Conservation (phyloP, 1,284 basidiomycete genomes). For the Tilletia setariae region DNA sequence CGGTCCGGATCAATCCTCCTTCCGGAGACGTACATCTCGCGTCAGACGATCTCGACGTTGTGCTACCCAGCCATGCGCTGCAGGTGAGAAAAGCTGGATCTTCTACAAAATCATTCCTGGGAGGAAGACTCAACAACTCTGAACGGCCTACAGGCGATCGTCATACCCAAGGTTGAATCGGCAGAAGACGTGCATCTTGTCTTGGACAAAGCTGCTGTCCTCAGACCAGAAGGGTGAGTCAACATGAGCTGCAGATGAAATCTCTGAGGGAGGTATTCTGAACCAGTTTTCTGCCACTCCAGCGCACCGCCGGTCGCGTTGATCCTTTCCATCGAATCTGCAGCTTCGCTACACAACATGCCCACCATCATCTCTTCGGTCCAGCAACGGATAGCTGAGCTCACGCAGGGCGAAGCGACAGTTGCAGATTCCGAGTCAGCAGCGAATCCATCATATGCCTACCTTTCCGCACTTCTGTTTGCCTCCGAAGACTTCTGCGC, state of each 20-base stretch:
- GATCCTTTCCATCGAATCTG: conserved; percentile 48
- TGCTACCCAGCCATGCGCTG: conserved; percentile 36
- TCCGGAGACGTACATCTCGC: conserved; percentile 29
- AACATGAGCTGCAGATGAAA: not conserved
- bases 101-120: not conserved
- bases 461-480: conserved; percentile 44
- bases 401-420: not conserved
- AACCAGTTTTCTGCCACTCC: too few species aligned
- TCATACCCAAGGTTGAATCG: conserved; percentile 49
- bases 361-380: conserved; percentile 34
- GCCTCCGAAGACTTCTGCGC: conserved; percentile 63
- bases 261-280: too few species aligned
- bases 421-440: conserved; percentile 13
- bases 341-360: conserved; percentile 38
- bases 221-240: conserved; percentile 20
- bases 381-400: conserved; percentile 9
- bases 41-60: conserved; percentile 43
- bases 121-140: not conserved
- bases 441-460: not conserved
- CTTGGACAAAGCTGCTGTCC: conserved; percentile 28
- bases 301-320: conserved; percentile 27
- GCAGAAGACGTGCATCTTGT: conserved; percentile 38
- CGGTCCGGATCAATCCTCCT: conserved; percentile 52
- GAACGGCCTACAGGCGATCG: conserved; percentile 33
- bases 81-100: conserved; percentile 16